phyloP scores from a whole-genome alignment of 1,139 yeast species.

The Hyphopichia burtonii region DNA sequence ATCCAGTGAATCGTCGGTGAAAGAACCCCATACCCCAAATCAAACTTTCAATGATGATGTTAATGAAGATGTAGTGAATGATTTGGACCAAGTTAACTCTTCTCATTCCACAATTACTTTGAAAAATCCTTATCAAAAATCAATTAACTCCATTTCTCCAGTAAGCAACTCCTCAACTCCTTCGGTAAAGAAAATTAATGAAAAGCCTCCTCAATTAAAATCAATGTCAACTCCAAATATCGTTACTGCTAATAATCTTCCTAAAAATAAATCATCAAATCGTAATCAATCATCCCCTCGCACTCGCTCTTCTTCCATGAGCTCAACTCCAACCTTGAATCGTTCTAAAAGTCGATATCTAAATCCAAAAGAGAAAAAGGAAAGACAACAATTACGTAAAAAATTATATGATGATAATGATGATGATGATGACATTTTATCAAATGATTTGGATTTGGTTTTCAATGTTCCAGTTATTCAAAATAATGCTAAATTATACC shows the following conservation, averaged over 20 bases:
- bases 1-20: neutral
- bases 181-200: neutral
- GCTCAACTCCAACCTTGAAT: constrained; percentile 18
- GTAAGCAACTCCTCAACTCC: neutral
- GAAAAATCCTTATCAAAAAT: constrained; percentile 6
- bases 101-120: constrained; percentile 26
- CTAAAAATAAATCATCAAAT: neutral
- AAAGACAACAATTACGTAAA: constrained; percentile 39
- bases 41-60: constrained; percentile 4
- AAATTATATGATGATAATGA: constrained; percentile 45
- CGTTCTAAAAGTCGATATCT: constrained; percentile 39
- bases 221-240: constrained; percentile 6
- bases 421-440: constrained; percentile 41
- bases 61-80: constrained; percentile 8
- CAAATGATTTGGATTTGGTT: constrained; percentile 39
- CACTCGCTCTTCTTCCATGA: constrained; percentile 1
- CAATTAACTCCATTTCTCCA: neutral
- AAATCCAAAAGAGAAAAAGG: constrained; percentile 38
- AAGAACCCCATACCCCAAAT: constrained; percentile 1
- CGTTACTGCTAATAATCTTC: too few species aligned
- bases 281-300: neutral
- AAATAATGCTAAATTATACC: constrained; percentile 35
- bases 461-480: constrained; percentile 48
- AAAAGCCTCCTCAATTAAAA: neutral
- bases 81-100: constrained; percentile 12